Evolutionary conservation across 768 basidiomycete genomes (phyloP).

Genomic region (Plicaturopsis crispa): DNA sequence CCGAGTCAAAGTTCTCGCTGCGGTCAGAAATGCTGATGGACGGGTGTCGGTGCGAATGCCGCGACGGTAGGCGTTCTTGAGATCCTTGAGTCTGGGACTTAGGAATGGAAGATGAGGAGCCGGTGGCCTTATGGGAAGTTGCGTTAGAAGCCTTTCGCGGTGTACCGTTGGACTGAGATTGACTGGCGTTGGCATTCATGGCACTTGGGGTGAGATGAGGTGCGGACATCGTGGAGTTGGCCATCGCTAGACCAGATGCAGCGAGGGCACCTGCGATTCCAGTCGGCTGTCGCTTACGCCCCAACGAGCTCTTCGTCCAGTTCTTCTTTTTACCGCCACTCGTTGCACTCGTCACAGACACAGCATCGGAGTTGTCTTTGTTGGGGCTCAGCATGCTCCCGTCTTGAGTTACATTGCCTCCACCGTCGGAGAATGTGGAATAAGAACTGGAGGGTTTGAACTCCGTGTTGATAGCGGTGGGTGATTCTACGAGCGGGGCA

Average conservation of each 20-base stretch:
- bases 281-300: constrained; percentile 37
- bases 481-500: constrained; percentile 35
- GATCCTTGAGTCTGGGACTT: too few relatives aligned
- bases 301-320: constrained; percentile 30
- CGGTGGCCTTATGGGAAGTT: not conserved
- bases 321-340: constrained; percentile 29
- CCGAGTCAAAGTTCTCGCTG: constrained; percentile 19
- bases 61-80: not conserved
- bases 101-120: not conserved
- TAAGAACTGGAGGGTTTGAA: constrained; percentile 11
- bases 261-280: constrained; percentile 65
- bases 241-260: constrained; percentile 60
- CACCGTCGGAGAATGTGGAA: constrained; percentile 10
- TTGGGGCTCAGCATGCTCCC: constrained; percentile 6
- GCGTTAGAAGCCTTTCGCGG: not conserved
- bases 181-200: not conserved
- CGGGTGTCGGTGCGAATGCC: not conserved
- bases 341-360: constrained; percentile 1
- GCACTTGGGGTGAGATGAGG: constrained; percentile 36
- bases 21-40: not conserved
- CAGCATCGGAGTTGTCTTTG: not conserved
- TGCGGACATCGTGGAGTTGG: constrained; percentile 42
- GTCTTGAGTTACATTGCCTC: constrained; percentile 10
- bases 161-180: not conserved
- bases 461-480: constrained; percentile 28